Evolutionary conservation across 2,329 filamentous ascomycete species (phyloP).

Genomic region (Trichoderma guizhouense): DNA sequence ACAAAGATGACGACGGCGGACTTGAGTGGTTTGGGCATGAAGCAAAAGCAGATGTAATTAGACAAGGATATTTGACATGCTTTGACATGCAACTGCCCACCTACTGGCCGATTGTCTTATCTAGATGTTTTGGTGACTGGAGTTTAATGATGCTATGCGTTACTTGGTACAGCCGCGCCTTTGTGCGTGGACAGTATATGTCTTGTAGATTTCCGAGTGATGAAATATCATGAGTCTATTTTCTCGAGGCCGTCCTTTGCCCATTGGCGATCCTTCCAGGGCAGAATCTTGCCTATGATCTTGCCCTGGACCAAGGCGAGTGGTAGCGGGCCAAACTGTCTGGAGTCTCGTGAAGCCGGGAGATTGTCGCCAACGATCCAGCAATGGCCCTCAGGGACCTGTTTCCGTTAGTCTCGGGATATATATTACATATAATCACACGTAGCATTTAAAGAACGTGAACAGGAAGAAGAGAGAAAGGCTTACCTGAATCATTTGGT

Average conservation of each 20-base stretch:
- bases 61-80: constrained; percentile 28
- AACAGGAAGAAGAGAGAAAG: not conserved
- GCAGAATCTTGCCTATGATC: constrained; percentile 62
- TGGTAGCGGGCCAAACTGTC: constrained; percentile 81
- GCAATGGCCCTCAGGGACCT: constrained; percentile 90
- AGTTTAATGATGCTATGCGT: constrained; percentile 7
- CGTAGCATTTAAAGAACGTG: not conserved
- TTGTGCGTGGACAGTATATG: not conserved
- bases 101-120: not conserved
- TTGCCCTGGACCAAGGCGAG: constrained; percentile 82
- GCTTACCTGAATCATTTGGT: constrained; percentile 63
- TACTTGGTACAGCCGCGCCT: not conserved
- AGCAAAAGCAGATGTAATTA: constrained; percentile 34
- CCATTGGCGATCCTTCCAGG: constrained; percentile 50
- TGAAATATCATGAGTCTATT: constrained; percentile 9
- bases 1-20: constrained; percentile 16
- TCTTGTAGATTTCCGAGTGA: not conserved
- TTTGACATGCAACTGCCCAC: constrained; percentile 19
- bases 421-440: not conserved
- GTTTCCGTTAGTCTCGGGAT: not conserved
- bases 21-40: constrained; percentile 19
- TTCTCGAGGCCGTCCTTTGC: constrained; percentile 44
- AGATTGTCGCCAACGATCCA: constrained; percentile 90
- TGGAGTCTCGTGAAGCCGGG: constrained; percentile 77
- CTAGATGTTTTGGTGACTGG: constrained; percentile 10